Evolutionary conservation across 2,329 filamentous ascomycete genomes (phyloP), one percentile per base, ranked within the genome.

Genomic region (Annulohypoxylon truncatum): DNA sequence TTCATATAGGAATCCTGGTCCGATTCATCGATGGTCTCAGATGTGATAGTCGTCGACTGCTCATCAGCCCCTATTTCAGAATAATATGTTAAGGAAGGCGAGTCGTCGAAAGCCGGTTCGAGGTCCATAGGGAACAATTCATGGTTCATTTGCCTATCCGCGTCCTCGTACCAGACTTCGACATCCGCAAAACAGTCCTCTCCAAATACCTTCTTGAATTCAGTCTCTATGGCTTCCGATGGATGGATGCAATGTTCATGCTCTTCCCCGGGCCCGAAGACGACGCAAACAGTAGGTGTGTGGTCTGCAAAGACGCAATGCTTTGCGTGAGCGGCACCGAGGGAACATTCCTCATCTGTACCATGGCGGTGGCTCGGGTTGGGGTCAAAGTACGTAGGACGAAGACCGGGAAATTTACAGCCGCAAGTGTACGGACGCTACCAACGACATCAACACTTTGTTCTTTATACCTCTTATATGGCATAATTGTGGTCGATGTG

Each of bases 231-330:
- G 5, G 26, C 46, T 15, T 50, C 7, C 13, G 31, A 9, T 15
- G 29, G 44, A 15, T 52, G 18, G 44, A 48, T 24, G 20, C 71
- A 72, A 40, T 68, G 61, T 29, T 51, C 18, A 38, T 72, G 71
- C 6, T 18, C 5, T 13, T 68, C 55, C 13, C 47, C 13, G 4
- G 68, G 64, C 15, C 38, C 9, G n/a, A 57, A 35, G 4, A 72
- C 57, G 12, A 76, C 64, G 46, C 71, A 74, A n/a, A 64, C 28
- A 0, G 46, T 33, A 7, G 69, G 69, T 13, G 48, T 10, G n/a
- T 69, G 64, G 29, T 62, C 61, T 2, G 72, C 67, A 28, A 71
- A 75, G 26, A 75, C 61, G 47, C 74, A 75, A 44, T 75, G 73
- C 5, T 65, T 61, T 1, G 18, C 5, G 44, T 75, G 73, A 2